Percentiles rank a stretch among this genome's conserved stretches.
Evolutionary conservation across 2,329 filamentous ascomycete species (phyloP).

Genomic region (Aspergillus udagawae): DNA sequence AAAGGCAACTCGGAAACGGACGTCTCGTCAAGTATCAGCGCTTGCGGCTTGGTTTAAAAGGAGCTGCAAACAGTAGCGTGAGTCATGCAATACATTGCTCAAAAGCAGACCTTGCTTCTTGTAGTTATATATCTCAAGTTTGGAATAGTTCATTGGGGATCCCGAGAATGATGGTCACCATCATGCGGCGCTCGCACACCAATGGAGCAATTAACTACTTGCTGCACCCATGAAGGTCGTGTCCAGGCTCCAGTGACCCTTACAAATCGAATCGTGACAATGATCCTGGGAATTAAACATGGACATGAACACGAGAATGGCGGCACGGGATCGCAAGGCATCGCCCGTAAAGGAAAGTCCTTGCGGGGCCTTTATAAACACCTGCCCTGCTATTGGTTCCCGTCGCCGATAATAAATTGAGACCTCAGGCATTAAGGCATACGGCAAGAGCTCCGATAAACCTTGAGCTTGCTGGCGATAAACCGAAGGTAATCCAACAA

Average conservation of each 20-base stretch:
- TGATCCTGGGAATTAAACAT: neutral
- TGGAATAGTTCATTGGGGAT: neutral
- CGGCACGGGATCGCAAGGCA: slow-evolving; percentile 2
- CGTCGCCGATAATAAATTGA: neutral
- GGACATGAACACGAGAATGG: neutral
- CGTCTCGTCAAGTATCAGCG: neutral
- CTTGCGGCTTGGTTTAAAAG: neutral
- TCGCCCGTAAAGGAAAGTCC: slow-evolving; percentile 10
- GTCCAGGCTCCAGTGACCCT: neutral
- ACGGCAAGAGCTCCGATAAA: neutral
- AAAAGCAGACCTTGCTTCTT: neutral
- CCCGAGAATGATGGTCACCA: neutral
- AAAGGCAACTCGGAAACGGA: neutral
- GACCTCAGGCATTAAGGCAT: neutral
- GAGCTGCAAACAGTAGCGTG: neutral
- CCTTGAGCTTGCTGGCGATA: neutral
- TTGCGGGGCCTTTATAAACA: slow-evolving; percentile 11
- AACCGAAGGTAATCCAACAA: neutral
- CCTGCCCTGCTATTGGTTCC: neutral
- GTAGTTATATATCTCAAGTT: neutral
- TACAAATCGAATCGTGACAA: neutral
- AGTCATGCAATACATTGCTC: neutral
- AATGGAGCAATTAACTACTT: neutral
- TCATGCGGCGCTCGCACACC: neutral
- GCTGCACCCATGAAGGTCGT: neutral